A percentile compares a stretch with the other conserved stretches of the same genome.
Conservation (phyloP, 1,284 basidiomycete genomes). For the Ceratobasidium papillatum region DNA sequence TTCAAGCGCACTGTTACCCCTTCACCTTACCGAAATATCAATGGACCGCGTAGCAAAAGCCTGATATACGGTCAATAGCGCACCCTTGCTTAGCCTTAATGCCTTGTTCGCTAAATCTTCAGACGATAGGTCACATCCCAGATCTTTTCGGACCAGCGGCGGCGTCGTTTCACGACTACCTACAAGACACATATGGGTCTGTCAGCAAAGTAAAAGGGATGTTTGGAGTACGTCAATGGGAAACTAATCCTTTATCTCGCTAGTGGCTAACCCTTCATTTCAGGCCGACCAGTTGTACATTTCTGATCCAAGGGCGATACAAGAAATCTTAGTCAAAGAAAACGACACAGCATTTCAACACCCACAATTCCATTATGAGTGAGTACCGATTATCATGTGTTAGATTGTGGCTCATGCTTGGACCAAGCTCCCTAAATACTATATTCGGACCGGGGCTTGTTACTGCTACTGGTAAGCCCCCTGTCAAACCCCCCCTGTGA, state of each 20-base stretch:
- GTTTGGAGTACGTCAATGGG: constrained; percentile 15
- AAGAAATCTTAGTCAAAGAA: constrained; percentile 31
- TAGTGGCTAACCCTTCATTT: not conserved
- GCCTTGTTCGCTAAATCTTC: too few relatives aligned
- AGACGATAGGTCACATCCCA: constrained; percentile 3
- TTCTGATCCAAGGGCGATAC: constrained; percentile 14
- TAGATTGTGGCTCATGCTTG: not conserved
- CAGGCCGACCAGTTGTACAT: constrained; percentile 10
- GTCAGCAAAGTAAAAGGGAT: constrained; percentile 2
- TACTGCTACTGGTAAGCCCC: not conserved
- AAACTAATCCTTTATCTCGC: not conserved
- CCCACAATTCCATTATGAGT: not conserved
- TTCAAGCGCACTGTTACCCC: not conserved
- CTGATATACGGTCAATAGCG: not conserved
- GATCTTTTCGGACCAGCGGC: not conserved
- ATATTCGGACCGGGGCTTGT: constrained; percentile 8
- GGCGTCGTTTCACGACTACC: not conserved
- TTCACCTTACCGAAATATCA: constrained; percentile 9
- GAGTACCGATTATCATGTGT: not conserved
- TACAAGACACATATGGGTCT: constrained; percentile 14
- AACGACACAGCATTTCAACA: not conserved
- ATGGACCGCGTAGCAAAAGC: constrained; percentile 3
- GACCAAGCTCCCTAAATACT: not conserved
- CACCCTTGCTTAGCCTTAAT: too few relatives aligned
- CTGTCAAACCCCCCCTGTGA: not conserved